Evolutionary conservation across 768 basidiomycete species (phyloP), one percentile per base, ranked within the genome.

Genomic region (Candolleomyces efflorescens): DNA sequence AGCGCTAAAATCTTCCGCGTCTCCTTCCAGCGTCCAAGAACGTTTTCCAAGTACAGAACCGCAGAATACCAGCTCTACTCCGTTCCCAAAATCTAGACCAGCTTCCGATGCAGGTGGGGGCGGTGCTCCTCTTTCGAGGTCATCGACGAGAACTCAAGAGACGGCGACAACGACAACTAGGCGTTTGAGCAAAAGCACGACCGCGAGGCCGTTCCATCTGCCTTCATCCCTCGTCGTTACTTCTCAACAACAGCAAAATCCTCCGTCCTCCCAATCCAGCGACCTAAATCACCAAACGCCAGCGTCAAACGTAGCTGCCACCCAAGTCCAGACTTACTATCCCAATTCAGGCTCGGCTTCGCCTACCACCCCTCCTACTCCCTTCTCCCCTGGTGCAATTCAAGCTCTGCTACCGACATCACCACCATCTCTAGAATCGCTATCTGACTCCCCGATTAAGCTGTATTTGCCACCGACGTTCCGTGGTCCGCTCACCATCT

Each of bases 391-490:
- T 11, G 41, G 43, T 0, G 46, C 59, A 36, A 23, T 52, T 5
- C 41, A 17, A 43, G 23, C 37, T 26, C 39, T 53, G n/a, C 45
- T 37, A 24, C 37, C 52, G 1, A 23, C 59, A 17, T n/a, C 62
- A 17, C n/a, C 56, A 15, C 12, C 32, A 7, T 23, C 54, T 27
- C 53, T 37, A 20, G 36, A 24, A 10, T 44, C 23, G 18, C 27
- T 47, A 36, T 24, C 49, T 49, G 3, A 7, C 41, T 53, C 51
- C 15, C 37, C 51, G 10, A 53, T 53, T 7, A 26, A 53, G 38
- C 65, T 81, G 7, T 69, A 75, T 38, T 68, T 81, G 12, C 79
- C 79, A 23, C 66, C 66, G 17, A 74, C 78, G 9, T 78, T 78
- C 65, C 72, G 69, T 45, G 79, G 78, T 0, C 72, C 75, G 2